phyloP scores from a whole-genome alignment of 2,329 filamentous ascomycete genomes.

The Tolypocladium ovalisporum region DNA sequence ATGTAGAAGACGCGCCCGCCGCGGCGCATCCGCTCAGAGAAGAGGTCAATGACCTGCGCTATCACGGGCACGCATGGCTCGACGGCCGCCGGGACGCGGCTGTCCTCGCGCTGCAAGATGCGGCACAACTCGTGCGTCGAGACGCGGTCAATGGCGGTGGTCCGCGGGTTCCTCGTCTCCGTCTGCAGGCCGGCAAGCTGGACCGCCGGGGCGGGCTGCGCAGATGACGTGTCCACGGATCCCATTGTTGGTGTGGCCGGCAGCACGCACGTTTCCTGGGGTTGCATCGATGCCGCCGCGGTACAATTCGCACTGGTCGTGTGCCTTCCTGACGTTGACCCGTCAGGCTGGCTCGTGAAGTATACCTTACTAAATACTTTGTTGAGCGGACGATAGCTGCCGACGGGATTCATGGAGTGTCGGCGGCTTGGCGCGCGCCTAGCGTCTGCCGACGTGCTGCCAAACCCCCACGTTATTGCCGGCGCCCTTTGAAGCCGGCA shows the following conservation, averaged over 20 bases:
- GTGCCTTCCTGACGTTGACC: neutral
- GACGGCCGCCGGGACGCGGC: slow-evolving; percentile 6
- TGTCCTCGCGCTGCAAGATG: slow-evolving; percentile 10
- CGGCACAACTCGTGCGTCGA: slow-evolving; percentile 7
- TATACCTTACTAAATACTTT: neutral
- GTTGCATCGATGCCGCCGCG: neutral
- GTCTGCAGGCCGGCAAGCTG: slow-evolving; percentile 8
- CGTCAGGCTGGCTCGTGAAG: neutral
- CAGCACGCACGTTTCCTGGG: neutral
- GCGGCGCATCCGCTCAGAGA: slow-evolving; percentile 5
- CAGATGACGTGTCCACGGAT: neutral
- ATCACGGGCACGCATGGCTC: slow-evolving; percentile 8
- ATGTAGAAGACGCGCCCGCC: slow-evolving; percentile 11
- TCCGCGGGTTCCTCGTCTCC: slow-evolving; percentile 8
- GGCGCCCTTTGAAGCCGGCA: neutral
- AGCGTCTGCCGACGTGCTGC: neutral
- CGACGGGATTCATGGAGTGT: neutral
- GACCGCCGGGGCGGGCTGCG: neutral
- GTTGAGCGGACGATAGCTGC: neutral
- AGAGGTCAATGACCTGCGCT: slow-evolving; percentile 6
- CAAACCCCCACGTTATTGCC: neutral
- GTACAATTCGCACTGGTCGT: neutral
- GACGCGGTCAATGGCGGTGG: slow-evolving; percentile 6
- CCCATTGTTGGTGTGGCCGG: neutral
- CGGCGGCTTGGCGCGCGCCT: neutral